Evolutionary conservation across 257 asterid species (phyloP), one percentile per base, ranked within the genome.

Genomic region (Penstemon eatonii): DNA sequence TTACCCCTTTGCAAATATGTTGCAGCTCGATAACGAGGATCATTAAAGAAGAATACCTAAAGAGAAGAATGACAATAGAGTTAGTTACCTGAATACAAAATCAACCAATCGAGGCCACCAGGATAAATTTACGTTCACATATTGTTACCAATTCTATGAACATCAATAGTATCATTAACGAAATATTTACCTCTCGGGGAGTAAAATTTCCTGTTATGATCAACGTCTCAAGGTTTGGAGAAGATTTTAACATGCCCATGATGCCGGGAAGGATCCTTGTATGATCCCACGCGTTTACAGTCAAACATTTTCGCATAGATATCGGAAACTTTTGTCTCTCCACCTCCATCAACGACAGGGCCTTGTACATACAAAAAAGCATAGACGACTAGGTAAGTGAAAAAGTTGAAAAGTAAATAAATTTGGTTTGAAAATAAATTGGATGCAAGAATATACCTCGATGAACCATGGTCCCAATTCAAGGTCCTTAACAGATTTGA

Each of bases 181-280:
- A 46, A 46, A 12, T 5, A 46, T 3, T 1, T 46, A 70, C 75
- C 63, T 18, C 36, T 4, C 15, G 0, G 13, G 6, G 13, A 40
- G 11, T 4, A 6, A 5, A 4, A 1, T 13, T 13, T 12, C 56
- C 60, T 0, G 25, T 19, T 43, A 75, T 18, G 65, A 51, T 12
- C 60, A 75, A 51, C 6, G n/a, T 69, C 69, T 70, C 46, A 8
- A 70, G 65, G 9, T 58, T 12, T 36, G 69, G 73, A 11, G 76
- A 75, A 59, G 65, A 63, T 65, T 58, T 44, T 46, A 75, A 66
- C 65, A 75, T 19, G 42, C 56, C n/a, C 4, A 60, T 3, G 4
- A 50, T 69, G 18, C 62, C 60, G 44, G 66, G 52, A 38, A 62
- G 44, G 54, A 53, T 56, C 12, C 5, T 46, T 3, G 8, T 46